Evolutionary conservation across 2,329 filamentous ascomycete genomes (phyloP), one percentile per base, ranked within the genome.

Genomic region (Verticillium zaregamsianum): DNA sequence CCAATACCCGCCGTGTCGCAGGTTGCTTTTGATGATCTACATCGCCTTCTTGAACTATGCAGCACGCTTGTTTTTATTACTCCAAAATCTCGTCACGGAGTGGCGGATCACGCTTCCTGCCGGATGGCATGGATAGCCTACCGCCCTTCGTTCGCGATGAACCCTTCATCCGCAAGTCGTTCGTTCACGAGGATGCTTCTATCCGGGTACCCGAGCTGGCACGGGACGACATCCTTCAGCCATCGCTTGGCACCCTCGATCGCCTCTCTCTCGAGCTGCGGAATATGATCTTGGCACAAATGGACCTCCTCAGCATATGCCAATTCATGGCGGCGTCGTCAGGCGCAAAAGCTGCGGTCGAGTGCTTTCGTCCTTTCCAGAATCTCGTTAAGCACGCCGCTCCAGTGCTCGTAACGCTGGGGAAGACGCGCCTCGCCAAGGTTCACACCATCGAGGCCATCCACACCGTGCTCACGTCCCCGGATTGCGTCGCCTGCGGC

Each of bases 341-440:
- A 25, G 23, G 49, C n/a, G 20, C 49, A 5, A 25, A 25, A 8
- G 20, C 20, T 9, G 20, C 20, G 9, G 20, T 54, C 20, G 15
- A 25, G 9, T 2, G 20, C 9, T 31, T 54, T 8, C 49, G 8
- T 8, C 20, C 11, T 12, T 25, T 66, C 28, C 56, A 65, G 40
- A 74, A 77, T 37, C 68, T 74, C 35, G 75, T 77, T 39, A 78
- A 79, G 66, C 82, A 73, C 60, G 72, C 70, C 5, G 71, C 68
- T n/a, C 62, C 62, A 35, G 59, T 67, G 15, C 56, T 74, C 55
- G 58, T 55, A 6, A 68, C 67, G 14, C 62, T 73, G 52, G 64
- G 65, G 11, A 59, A 64, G 49, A 71, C 69, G 57, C 58, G 37
- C 6, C 61, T 72, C 12, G 58, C 72, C 31, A 60, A 59, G 28